Percentiles rank a stretch among this genome's conserved stretches.
Evolutionary conservation across 805 yeast genomes (phyloP).

Genomic region (Lachancea sp.): DNA sequence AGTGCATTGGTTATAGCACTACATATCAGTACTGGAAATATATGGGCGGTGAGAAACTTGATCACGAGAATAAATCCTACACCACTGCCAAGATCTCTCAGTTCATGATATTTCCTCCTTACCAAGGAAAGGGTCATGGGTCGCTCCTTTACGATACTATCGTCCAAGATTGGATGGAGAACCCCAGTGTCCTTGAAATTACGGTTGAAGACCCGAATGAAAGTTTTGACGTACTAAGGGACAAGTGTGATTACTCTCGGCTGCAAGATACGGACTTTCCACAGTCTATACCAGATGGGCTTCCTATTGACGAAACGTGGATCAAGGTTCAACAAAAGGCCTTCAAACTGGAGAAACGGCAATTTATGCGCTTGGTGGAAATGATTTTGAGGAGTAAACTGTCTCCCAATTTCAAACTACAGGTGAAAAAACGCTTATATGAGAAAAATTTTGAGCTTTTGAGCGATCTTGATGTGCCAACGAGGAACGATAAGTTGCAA

Average conservation of each 20-base stretch:
- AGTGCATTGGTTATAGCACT: constrained; percentile 72
- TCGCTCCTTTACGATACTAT: constrained; percentile 53
- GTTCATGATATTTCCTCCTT: constrained; percentile 76
- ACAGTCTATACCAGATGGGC: constrained; percentile 25
- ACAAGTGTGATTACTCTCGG: constrained; percentile 64
- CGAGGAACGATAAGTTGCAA: constrained; percentile 64
- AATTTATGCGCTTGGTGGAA: constrained; percentile 70
- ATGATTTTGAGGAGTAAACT: constrained; percentile 49
- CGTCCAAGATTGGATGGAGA: constrained; percentile 48
- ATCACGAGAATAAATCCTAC: constrained; percentile 30
- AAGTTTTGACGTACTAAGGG: constrained; percentile 84
- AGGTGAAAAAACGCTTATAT: constrained; percentile 69
- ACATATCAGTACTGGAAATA: constrained; percentile 80
- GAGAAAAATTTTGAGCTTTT: constrained; percentile 77
- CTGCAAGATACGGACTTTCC: constrained; percentile 35
- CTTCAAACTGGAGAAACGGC: constrained; percentile 68
- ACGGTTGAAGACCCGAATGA: constrained; percentile 95
- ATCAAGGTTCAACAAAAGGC: constrained; percentile 32
- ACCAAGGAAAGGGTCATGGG: constrained; percentile 72
- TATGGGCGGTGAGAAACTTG: constrained; percentile 48
- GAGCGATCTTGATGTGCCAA: constrained; percentile 53
- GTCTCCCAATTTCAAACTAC: constrained; percentile 40
- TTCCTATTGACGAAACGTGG: constrained; percentile 36
- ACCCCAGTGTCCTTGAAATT: constrained; percentile 53
- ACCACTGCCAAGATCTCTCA: constrained; percentile 78